Percentiles rank a stretch among this genome's conserved stretches.
Evolutionary conservation across 495 filamentous ascomycete genomes (phyloP).

Genomic region (Pseudotulostoma volvatum): DNA sequence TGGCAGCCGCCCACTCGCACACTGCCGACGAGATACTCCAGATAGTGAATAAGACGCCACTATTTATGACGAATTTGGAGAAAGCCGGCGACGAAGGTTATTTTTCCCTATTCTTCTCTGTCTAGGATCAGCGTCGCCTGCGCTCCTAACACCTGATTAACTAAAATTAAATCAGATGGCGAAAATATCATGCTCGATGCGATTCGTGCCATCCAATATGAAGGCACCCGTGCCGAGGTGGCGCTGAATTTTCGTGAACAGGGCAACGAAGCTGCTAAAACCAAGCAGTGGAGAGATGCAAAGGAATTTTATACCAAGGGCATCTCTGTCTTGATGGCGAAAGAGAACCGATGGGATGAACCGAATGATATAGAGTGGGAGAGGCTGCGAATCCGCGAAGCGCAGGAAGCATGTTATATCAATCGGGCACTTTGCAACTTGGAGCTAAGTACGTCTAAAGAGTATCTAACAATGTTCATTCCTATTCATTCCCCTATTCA

Average conservation of each 20-base stretch:
- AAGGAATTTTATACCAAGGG: constrained; percentile 84
- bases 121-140: no score
- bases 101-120: constrained; percentile 1
- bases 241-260: constrained; percentile 65
- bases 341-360: constrained; percentile 36
- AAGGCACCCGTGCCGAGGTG: constrained; percentile 74
- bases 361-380: constrained; percentile 35
- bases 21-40: constrained; percentile 53
- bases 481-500: constrained; percentile 1
- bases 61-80: constrained; percentile 91
- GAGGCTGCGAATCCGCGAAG: constrained; percentile 34
- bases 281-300: constrained; percentile 63
- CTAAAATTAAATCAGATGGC: no score
- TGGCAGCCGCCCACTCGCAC: constrained; percentile 42
- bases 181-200: constrained; percentile 72
- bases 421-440: constrained; percentile 84
- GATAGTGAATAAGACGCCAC: constrained; percentile 64
- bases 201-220: constrained; percentile 75
- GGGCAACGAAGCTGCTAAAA: constrained; percentile 72
- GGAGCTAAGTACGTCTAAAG: constrained; percentile 44
- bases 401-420: constrained; percentile 61
- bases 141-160: no score
- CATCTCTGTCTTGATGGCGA: constrained; percentile 43
- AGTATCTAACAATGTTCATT: background rate
- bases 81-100: constrained; percentile 40